phyloP scores from a whole-genome alignment of 208 protist genomes.

The Crithidia sp. region DNA sequence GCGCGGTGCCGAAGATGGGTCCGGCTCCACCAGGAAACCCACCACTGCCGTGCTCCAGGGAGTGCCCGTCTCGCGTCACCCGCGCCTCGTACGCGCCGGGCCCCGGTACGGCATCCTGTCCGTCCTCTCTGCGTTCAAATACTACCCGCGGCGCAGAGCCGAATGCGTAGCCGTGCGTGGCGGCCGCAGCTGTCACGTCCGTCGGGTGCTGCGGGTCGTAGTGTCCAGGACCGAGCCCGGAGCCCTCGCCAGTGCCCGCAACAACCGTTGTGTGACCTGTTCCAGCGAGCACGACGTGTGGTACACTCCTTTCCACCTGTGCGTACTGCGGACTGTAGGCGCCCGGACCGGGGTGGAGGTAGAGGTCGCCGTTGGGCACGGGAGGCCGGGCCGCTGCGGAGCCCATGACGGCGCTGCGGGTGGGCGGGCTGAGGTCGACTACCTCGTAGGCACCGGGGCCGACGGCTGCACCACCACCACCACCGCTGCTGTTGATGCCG shows the following conservation, averaged over 20 bases:
- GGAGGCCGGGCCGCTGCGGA: slow-evolving; percentile 23
- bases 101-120: slow-evolving; percentile 23
- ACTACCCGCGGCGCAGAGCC: slow-evolving; percentile 11
- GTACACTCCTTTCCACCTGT: slow-evolving; percentile 20
- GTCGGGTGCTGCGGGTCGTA: slow-evolving; percentile 30
- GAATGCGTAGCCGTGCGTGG: slow-evolving; percentile 16
- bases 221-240: slow-evolving; percentile 18
- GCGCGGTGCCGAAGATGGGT: slow-evolving; percentile 14
- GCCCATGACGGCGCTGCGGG: slow-evolving; percentile 38
- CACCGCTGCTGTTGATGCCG: neutral
- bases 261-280: neutral
- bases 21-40: neutral
- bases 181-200: neutral
- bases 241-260: neutral
- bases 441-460: slow-evolving; percentile 40
- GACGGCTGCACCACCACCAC: neutral
- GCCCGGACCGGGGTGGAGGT: slow-evolving; percentile 33
- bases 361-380: neutral
- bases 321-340: slow-evolving; percentile 39
- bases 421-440: slow-evolving; percentile 28
- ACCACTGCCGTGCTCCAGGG: neutral
- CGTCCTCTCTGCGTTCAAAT: neutral
- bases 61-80: slow-evolving; percentile 20
- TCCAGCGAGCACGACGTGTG: slow-evolving; percentile 25
- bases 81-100: slow-evolving; percentile 46